Conservation (phyloP, 495 filamentous ascomycete species). For the Podospora fimiseda region DNA sequence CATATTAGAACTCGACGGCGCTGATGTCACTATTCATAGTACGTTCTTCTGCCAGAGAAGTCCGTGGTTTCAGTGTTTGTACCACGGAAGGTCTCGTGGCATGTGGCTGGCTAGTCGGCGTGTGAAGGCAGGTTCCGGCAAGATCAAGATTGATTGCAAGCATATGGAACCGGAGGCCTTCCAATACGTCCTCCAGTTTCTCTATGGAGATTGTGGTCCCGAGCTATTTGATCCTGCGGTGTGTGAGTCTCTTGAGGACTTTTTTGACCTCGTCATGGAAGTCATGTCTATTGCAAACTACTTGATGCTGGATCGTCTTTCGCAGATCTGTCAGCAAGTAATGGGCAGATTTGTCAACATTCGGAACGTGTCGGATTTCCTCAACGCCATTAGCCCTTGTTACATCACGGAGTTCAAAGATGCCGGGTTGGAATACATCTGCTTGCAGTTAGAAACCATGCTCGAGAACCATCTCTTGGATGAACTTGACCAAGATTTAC, state of each 20-base stretch:
- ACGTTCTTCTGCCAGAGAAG: constrained; percentile 73
- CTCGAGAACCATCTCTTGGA: constrained; percentile 81
- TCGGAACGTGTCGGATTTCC: constrained; percentile 76
- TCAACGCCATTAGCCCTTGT: constrained; percentile 78
- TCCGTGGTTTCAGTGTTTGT: constrained; percentile 87
- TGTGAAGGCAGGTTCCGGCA: constrained; percentile 24
- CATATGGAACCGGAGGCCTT: constrained; percentile 71
- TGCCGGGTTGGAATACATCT: constrained; percentile 83
- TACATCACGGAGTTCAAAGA: constrained; percentile 82
- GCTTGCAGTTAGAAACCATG: constrained; percentile 80
- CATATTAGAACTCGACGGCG: constrained; percentile 64
- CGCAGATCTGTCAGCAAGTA: constrained; percentile 80
- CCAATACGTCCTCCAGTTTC: constrained; percentile 66
- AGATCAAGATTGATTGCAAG: constrained; percentile 70
- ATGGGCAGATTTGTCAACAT: constrained; percentile 83
- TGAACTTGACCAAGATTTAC: constrained; percentile 77
- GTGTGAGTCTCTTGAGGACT: constrained; percentile 65
- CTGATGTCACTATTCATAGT: constrained; percentile 65
- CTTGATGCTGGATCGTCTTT: constrained; percentile 86
- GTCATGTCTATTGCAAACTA: constrained; percentile 88
- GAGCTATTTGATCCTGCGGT: constrained; percentile 76
- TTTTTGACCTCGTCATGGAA: constrained; percentile 83
- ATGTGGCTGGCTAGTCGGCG: constrained; percentile 71
- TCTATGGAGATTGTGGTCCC: constrained; percentile 78
- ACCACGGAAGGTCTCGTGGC: constrained; percentile 76